Base-by-base conservation (phyloP, 2,329 filamentous ascomycete species). In the Elsinoe arachidis region DNA sequence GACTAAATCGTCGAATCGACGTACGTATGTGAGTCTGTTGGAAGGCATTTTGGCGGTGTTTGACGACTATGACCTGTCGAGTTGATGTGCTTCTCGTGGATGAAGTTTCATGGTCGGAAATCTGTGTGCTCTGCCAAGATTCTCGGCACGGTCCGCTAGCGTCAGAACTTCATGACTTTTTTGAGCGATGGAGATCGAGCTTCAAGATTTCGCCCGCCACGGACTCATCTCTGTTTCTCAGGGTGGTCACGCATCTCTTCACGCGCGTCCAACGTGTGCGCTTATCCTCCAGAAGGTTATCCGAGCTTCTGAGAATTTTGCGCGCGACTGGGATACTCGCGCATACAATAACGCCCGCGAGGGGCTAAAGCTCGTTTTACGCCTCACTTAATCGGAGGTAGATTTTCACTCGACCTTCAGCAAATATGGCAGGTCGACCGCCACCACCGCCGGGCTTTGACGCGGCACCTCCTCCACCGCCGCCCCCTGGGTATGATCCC, bases 371-470 rank as follows among this genome's bases (percentile, higher is more conserved):
- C 26, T 30, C 26, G 26, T 30, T 30, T 12, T 26, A 4, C 23
- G 14, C 23, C 26, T 34, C 26, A n/a, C 47, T 52, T 3, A 35
- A 14, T 15, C 26, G 14, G 21, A 41, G 10, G 15, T 17, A n/a
- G 33, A 23, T 11, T 10, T 17, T 51, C 46, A 51, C 23, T 5
- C 14, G 15, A 39, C 37, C 37, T 39, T 39, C 37, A 51, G 46
- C 52, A 54, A 64, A 41, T 51, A 84, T 84, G 83, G 76, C 78
- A 66, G 82, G 75, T 65, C 19, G 41, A 33, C 54, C 72, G 65
- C 85, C 85, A 33, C 84, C 85, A n/a, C 85, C 85, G 60, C 83
- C 83, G 61, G 82, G 83, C 72, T 85, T 82, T 81, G 70, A 71
- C 57, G 75, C 76, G 12, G 39, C 54, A 34, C 54, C 54, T 38